Percentiles rank a stretch among this genome's conserved stretches.
Conservation (phyloP, 257 asterid species). For the Osmanthus fragrans region DNA sequence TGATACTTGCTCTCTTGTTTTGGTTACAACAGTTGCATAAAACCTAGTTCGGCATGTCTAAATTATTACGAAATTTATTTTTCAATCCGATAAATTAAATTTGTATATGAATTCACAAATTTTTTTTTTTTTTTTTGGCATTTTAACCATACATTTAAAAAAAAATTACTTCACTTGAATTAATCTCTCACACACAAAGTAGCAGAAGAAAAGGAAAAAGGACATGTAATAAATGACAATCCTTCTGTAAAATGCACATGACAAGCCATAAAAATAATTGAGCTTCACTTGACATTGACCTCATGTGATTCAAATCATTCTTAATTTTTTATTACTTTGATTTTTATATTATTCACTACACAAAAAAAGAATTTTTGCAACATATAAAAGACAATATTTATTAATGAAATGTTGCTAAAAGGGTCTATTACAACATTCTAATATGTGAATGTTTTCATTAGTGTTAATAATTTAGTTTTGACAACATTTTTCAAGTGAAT, state of each 20-base stretch:
- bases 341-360: too few species aligned
- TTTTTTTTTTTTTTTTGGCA: too few species aligned
- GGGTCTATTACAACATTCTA: too few species aligned
- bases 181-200: not conserved
- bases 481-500: too few species aligned
- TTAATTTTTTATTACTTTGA: not conserved
- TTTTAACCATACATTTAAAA: too few species aligned
- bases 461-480: too few species aligned
- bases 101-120: not conserved
- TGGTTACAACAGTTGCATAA: not conserved
- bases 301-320: not conserved
- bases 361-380: too few species aligned
- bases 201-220: not conserved
- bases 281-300: not conserved
- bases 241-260: not conserved
- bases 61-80: not conserved
- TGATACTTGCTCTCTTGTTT: not conserved
- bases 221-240: not conserved
- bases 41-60: not conserved
- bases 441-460: too few species aligned
- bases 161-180: not conserved
- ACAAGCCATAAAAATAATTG: not conserved
- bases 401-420: too few species aligned
- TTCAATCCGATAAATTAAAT: not conserved
- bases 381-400: too few species aligned